phyloP scores from a whole-genome alignment of 768 basidiomycete genomes.

The Hygrocybe punicea region DNA sequence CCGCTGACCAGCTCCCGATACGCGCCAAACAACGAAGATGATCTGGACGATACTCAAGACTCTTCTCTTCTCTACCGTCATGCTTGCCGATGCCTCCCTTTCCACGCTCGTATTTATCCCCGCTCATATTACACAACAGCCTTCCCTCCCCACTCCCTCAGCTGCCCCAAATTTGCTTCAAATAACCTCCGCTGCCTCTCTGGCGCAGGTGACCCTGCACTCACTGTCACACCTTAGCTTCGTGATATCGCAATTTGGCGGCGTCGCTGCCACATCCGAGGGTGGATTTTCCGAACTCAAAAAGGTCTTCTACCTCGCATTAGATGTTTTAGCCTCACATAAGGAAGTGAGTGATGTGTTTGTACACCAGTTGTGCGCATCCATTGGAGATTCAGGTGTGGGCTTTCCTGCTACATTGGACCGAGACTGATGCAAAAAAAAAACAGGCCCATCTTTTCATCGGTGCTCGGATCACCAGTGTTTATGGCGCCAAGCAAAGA shows the following conservation, averaged over 20 bases:
- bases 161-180: conserved; percentile 12
- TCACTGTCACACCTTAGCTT: conserved; percentile 69
- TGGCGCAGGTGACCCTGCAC: conserved; percentile 54
- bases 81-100: conserved; percentile 64
- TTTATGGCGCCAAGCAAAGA: conserved; percentile 32
- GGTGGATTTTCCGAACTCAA: conserved; percentile 65
- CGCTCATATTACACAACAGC: conserved; percentile 18
- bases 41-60: conserved; percentile 73
- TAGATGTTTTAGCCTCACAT: conserved; percentile 61
- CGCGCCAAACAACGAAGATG: conserved; percentile 43
- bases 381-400: background rate
- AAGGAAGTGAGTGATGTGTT: conserved; percentile 33
- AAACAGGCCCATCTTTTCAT: background rate
- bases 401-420: conserved; percentile 7
- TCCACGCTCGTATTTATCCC: conserved; percentile 52
- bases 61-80: conserved; percentile 66
- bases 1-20: conserved; percentile 45
- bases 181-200: conserved; percentile 33
- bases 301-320: conserved; percentile 68
- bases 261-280: conserved; percentile 50
- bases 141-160: background rate
- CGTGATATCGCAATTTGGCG: conserved; percentile 77
- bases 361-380: conserved; percentile 22
- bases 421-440: background rate
- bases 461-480: background rate